A percentile compares a stretch with the other conserved stretches of the same genome.
Evolutionary conservation across 495 filamentous ascomycete genomes (phyloP).

Genomic region (Penicilliopsis zonata): DNA sequence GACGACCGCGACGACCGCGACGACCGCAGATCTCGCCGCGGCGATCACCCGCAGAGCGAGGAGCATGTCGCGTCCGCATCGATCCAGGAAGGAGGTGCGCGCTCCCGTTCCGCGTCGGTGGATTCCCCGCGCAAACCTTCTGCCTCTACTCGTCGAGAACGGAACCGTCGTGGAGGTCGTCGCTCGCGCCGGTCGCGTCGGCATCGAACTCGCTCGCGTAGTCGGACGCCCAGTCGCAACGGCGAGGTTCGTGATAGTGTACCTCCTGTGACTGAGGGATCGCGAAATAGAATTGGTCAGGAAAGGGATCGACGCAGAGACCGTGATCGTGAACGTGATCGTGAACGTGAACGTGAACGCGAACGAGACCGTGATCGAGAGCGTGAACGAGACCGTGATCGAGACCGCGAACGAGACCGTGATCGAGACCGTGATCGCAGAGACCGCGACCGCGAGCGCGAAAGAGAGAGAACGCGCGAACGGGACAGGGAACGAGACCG

Average conservation of each 20-base stretch:
- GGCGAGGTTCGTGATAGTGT: slow-evolving; percentile 13
- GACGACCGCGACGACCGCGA: too few species aligned
- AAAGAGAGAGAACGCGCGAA: slow-evolving; percentile 33
- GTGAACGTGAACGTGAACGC: slow-evolving; percentile 18
- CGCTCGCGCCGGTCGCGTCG: slow-evolving; percentile 35
- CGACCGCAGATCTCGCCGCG: too few species aligned
- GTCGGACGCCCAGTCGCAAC: slow-evolving; percentile 12
- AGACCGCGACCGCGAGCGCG: slow-evolving; percentile 30
- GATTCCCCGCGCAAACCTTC: too few species aligned
- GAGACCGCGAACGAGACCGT: slow-evolving; percentile 25
- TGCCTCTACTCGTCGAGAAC: too few species aligned
- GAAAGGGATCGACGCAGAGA: slow-evolving; percentile 22
- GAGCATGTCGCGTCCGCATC: too few species aligned
- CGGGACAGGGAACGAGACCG: slow-evolving; percentile 32
- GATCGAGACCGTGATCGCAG: slow-evolving; percentile 31
- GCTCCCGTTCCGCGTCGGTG: too few species aligned
- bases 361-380: slow-evolving; percentile 20
- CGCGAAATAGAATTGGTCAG: too few species aligned
- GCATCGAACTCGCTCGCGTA: slow-evolving; percentile 34
- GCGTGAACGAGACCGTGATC: slow-evolving; percentile 24
- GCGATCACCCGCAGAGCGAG: too few species aligned
- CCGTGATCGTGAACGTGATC: slow-evolving; percentile 23
- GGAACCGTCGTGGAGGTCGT: slow-evolving; percentile 29
- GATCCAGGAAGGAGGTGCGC: too few species aligned
- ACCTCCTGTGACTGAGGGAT: slow-evolving; percentile 12